These are phyloP conservation scores for Trichoderma koningiopsis DNA, from an alignment of 2,329 filamentous ascomycete species.

Conservation along the genomic window DNA sequence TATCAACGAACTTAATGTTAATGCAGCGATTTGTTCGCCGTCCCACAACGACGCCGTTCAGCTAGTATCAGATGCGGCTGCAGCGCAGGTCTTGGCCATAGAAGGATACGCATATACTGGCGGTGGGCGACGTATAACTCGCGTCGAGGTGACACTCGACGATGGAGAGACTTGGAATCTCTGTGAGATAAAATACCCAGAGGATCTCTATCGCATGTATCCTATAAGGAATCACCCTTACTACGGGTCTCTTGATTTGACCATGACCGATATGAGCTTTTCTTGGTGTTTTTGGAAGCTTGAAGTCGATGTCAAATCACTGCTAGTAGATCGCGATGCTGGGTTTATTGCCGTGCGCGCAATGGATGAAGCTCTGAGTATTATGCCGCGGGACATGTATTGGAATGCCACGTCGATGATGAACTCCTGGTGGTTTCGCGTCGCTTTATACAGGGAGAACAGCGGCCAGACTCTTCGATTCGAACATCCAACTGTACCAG, in stretches of 20 bases:
- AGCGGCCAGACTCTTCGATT: slow-evolving; percentile 62
- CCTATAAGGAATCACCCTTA: slow-evolving; percentile 66
- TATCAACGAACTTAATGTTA: slow-evolving; percentile 88
- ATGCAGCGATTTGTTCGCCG: slow-evolving; percentile 79
- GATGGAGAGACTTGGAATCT: slow-evolving; percentile 63
- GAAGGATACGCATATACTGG: slow-evolving; percentile 86
- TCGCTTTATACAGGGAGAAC: slow-evolving; percentile 70
- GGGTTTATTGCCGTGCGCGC: slow-evolving; percentile 71
- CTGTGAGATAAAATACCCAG: slow-evolving; percentile 76
- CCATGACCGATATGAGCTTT: slow-evolving; percentile 78
- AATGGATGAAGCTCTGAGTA: slow-evolving; percentile 88
- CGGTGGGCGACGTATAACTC: slow-evolving; percentile 78
- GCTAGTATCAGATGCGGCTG: slow-evolving; percentile 53
- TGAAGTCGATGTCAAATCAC: slow-evolving; percentile 62
- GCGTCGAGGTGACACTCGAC: slow-evolving; percentile 82
- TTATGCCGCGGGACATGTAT: slow-evolving; percentile 91
- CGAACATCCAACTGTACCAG: slow-evolving; percentile 85
- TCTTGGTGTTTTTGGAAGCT: slow-evolving; percentile 94
- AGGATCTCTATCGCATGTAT: slow-evolving; percentile 74
- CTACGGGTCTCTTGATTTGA: slow-evolving; percentile 77
- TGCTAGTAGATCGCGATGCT: slow-evolving; percentile 33
- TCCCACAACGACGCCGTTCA: slow-evolving; percentile 56
- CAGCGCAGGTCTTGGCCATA: slow-evolving; percentile 64
- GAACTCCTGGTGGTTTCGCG: slow-evolving; percentile 82
- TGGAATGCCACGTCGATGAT: slow-evolving; percentile 97